A percentile compares a stretch with the other conserved stretches of the same genome.
Evolutionary conservation across 306 rosid species (phyloP).

Genomic region (Sophora flavescens): DNA sequence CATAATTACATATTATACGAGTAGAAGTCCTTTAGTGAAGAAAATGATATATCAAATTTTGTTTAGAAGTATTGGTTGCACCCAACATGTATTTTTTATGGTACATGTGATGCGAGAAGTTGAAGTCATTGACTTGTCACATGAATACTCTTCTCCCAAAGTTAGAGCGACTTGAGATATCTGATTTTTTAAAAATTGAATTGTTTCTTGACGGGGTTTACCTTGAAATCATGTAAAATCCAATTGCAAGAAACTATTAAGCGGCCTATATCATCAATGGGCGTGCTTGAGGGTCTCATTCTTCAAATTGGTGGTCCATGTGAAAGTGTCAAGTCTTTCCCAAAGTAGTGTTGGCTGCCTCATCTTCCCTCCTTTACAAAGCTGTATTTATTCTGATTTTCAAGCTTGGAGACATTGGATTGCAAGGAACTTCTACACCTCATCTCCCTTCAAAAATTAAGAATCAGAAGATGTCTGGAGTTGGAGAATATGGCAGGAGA

Average conservation of each 20-base stretch:
- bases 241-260: background rate
- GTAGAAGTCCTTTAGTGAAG: too few relatives aligned
- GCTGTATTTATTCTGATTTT: fast-evolving
- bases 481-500: slow-evolving; percentile 11
- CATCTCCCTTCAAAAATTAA: background rate
- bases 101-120: too few relatives aligned
- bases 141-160: background rate
- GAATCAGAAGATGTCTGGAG: fast-evolving
- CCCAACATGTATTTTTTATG: too few relatives aligned
- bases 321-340: background rate
- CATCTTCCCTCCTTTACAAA: background rate
- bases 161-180: background rate
- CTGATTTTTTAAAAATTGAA: background rate
- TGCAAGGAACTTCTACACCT: slow-evolving; percentile 5
- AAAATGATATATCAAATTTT: too few relatives aligned
- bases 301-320: background rate
- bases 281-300: background rate
- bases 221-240: background rate
- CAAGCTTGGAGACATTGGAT: background rate
- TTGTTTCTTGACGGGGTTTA: background rate
- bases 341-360: slow-evolving; percentile 13
- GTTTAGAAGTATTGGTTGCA: too few relatives aligned
- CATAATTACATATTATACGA: too few relatives aligned
- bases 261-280: too few relatives aligned
- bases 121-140: background rate